Percentiles rank a stretch among this genome's conserved stretches.
phyloP scores from a whole-genome alignment of 2,329 filamentous ascomycete species.

The Chaetomium globosum region DNA sequence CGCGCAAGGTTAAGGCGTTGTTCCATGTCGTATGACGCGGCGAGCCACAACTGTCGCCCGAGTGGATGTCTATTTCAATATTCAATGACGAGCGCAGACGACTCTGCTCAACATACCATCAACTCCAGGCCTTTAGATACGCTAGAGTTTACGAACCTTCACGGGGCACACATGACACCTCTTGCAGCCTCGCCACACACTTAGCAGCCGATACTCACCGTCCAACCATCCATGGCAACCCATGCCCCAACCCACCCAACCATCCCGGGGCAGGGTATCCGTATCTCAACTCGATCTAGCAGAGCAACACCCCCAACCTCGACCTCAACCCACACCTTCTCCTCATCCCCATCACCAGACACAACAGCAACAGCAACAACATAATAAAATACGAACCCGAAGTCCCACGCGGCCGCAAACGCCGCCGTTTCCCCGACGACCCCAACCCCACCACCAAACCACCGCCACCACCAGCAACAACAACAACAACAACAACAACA shows the following conservation, averaged over 20 bases:
- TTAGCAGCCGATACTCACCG: slow-evolving; percentile 1
- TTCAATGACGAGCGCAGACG: neutral
- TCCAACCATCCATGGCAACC: slow-evolving; percentile 6
- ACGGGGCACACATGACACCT: neutral
- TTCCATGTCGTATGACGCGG: neutral
- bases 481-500: slow-evolving; percentile 26
- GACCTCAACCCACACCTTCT: neutral
- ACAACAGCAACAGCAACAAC: neutral
- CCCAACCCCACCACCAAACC: neutral
- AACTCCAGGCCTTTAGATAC: neutral
- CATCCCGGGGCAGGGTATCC: neutral
- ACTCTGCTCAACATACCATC: neutral
- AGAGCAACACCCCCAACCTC: neutral
- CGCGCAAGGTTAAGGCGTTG: slow-evolving; percentile 1
- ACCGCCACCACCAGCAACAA: neutral
- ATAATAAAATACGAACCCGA: slow-evolving; percentile 6
- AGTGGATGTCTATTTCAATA: neutral
- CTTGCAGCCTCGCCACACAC: neutral
- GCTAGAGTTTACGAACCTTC: neutral
- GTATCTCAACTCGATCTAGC: neutral
- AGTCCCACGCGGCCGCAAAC: slow-evolving; percentile 25
- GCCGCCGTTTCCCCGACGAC: slow-evolving; percentile 13
- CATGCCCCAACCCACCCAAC: neutral
- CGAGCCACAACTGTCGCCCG: neutral
- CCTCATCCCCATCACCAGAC: neutral